phyloP scores from a whole-genome alignment of 257 asterid species.

The Nicotiana tabacum region DNA sequence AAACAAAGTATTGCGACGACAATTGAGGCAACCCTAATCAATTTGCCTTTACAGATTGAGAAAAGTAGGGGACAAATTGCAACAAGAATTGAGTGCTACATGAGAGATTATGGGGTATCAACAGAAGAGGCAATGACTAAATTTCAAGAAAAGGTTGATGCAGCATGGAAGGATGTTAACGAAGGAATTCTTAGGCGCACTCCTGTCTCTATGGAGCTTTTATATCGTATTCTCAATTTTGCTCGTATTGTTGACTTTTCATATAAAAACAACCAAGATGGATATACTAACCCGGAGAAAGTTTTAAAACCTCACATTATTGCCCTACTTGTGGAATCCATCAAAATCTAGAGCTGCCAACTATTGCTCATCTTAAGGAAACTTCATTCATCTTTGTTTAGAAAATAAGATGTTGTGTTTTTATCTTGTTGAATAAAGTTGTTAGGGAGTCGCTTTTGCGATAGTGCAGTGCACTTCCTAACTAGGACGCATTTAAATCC shows the following conservation, averaged over 20 bases:
- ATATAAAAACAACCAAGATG: slow-evolving; percentile 35
- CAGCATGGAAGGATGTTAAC: slow-evolving; percentile 49
- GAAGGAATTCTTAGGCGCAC: slow-evolving; percentile 28
- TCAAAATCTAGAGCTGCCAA: neutral
- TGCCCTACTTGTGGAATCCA: slow-evolving; percentile 22
- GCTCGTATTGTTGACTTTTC: slow-evolving; percentile 27
- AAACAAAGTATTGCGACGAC: neutral
- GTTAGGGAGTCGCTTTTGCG: neutral
- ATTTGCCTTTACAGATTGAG: slow-evolving; percentile 24
- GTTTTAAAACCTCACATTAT: neutral
- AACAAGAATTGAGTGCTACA: slow-evolving; percentile 49
- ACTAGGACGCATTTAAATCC: neutral
- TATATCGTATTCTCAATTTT: slow-evolving; percentile 22
- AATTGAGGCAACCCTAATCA: neutral
- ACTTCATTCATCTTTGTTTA: neutral
- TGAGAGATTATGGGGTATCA: slow-evolving; percentile 26
- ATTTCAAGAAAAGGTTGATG: slow-evolving; percentile 21
- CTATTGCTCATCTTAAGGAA: neutral
- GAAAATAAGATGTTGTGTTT: neutral
- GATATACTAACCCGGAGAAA: slow-evolving; percentile 35
- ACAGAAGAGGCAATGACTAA: slow-evolving; percentile 34
- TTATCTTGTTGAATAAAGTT: neutral
- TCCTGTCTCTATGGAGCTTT: slow-evolving; percentile 9
- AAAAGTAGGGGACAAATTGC: slow-evolving; percentile 41
- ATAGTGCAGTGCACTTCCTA: neutral